Conservation (phyloP, 2,329 filamentous ascomycete species). For the Nigrograna mackinnonii region DNA sequence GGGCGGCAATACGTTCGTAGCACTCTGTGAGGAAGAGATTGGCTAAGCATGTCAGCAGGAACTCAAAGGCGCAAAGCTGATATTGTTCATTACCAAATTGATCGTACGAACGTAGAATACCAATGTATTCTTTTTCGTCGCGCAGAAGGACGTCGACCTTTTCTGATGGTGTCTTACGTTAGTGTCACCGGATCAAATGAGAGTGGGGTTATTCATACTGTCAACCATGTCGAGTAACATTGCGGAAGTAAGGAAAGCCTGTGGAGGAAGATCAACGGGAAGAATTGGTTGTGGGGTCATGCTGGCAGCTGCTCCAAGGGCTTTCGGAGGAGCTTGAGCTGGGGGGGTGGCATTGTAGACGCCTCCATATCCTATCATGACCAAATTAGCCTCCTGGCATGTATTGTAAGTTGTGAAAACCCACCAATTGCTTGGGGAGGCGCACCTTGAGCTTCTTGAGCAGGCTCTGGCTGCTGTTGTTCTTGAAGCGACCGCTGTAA, state of each 20-base stretch:
- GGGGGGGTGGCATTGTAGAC: conserved; percentile 20
- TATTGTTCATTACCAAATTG: conserved; percentile 91
- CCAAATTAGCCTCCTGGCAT: conserved; percentile 14
- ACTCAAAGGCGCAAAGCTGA: too few species aligned
- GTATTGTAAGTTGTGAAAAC: conserved; percentile 2
- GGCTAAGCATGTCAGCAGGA: conserved; percentile 64
- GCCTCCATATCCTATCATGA: conserved; percentile 33
- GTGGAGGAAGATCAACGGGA: conserved; percentile 66
- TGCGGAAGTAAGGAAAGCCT: conserved; percentile 98
- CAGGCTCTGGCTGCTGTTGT: conserved; percentile 24
- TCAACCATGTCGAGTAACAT: conserved; percentile 95
- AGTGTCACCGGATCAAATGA: conserved; percentile 3
- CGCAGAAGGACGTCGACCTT: conserved; percentile 91
- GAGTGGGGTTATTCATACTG: conserved; percentile 59
- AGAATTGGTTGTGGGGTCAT: conserved; percentile 27
- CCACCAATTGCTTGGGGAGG: conserved; percentile 30
- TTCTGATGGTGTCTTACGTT: conserved; percentile 60
- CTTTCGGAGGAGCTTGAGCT: conserved; percentile 15
- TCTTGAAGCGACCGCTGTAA: conserved; percentile 39
- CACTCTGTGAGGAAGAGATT: conserved; percentile 96
- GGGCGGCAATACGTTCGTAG: conserved; percentile 80
- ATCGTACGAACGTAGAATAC: conserved; percentile 93
- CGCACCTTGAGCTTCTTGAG: conserved; percentile 24
- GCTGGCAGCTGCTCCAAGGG: conserved; percentile 31
- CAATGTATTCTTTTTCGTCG: conserved; percentile 91